These are phyloP conservation scores for Phytophthora pistaciae DNA, from an alignment of 352 stramenopile species.

Conservation along the genomic window DNA sequence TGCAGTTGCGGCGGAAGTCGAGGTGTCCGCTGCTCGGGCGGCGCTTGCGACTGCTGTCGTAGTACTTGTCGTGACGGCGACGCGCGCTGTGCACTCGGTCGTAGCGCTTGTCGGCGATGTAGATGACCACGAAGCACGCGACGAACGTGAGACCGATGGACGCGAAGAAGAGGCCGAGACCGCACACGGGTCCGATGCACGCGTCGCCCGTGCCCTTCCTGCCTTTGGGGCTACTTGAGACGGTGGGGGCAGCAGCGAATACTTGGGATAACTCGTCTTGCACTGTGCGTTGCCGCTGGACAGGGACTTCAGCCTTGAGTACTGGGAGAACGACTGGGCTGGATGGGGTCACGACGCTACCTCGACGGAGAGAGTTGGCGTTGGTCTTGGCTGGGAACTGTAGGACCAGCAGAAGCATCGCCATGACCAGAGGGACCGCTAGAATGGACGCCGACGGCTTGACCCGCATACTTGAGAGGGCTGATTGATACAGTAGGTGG, in stretches of 20 bases:
- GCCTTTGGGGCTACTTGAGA: constrained; percentile 21
- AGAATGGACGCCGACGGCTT: constrained; percentile 18
- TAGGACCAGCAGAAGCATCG: constrained; percentile 22
- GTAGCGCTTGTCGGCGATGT: constrained; percentile 46
- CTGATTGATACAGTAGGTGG: neutral
- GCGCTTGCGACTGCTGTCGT: constrained; percentile 25
- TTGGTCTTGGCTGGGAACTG: constrained; percentile 26
- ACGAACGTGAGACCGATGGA: constrained; percentile 44
- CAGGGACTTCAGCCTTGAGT: neutral
- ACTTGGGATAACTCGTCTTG: constrained; percentile 34
- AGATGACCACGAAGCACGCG: constrained; percentile 48
- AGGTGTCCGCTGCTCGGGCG: constrained; percentile 23
- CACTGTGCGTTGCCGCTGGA: constrained; percentile 24
- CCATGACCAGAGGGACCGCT: constrained; percentile 20
- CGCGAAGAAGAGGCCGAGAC: constrained; percentile 52
- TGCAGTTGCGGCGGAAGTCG: constrained; percentile 28
- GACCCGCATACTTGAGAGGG: constrained; percentile 13
- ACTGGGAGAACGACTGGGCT: constrained; percentile 15
- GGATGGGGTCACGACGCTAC: constrained; percentile 22
- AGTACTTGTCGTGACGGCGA: constrained; percentile 32
- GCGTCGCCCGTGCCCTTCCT: constrained; percentile 38
- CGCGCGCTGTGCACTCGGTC: constrained; percentile 32
- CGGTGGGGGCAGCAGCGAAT: constrained; percentile 16
- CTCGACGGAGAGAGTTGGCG: constrained; percentile 30
- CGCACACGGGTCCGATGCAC: constrained; percentile 48